phyloP scores from a whole-genome alignment of 768 basidiomycete species.

The Leccinum barrowsii region DNA sequence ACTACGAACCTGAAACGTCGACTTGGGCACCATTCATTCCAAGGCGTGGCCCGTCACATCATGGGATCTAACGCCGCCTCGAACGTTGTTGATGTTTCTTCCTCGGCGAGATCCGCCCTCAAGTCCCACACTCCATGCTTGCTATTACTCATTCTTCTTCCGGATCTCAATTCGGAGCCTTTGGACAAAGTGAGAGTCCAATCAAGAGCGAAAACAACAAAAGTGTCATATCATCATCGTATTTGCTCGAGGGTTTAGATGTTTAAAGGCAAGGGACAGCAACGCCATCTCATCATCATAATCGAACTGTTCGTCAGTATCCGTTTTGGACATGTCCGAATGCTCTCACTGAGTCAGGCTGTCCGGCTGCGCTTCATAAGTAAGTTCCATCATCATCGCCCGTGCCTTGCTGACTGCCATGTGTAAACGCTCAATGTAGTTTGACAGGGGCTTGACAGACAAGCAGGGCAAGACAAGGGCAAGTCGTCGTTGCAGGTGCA shows the following conservation, averaged over 20 bases:
- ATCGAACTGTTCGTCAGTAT: constrained; percentile 12
- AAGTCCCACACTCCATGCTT: constrained; percentile 12
- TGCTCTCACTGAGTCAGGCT: constrained; percentile 7
- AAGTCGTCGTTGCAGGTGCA: constrained; percentile 7
- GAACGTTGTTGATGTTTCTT: constrained; percentile 5
- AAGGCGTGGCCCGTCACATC: not conserved
- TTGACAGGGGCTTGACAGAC: not conserved
- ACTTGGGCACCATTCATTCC: constrained; percentile 1
- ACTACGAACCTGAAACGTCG: constrained; percentile 16
- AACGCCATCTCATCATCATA: constrained; percentile 19
- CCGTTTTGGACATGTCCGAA: not conserved
- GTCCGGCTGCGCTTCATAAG: not conserved
- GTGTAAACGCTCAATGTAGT: not conserved
- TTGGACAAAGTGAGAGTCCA: constrained; percentile 20
- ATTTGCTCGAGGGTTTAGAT: constrained; percentile 8
- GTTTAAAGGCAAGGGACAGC: not conserved
- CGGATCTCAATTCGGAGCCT: constrained; percentile 25
- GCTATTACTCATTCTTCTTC: not conserved
- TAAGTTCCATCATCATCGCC: not conserved
- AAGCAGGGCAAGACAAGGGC: constrained; percentile 11
- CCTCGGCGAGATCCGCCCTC: constrained; percentile 28
- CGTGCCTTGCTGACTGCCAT: constrained; percentile 21
- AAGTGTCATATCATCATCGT: not conserved
- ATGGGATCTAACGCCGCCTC: constrained; percentile 16
- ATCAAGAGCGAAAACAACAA: constrained; percentile 7